These are phyloP conservation scores for Primulina huaijiensis DNA, from an alignment of 257 asterid species.

Conservation along the genomic window DNA sequence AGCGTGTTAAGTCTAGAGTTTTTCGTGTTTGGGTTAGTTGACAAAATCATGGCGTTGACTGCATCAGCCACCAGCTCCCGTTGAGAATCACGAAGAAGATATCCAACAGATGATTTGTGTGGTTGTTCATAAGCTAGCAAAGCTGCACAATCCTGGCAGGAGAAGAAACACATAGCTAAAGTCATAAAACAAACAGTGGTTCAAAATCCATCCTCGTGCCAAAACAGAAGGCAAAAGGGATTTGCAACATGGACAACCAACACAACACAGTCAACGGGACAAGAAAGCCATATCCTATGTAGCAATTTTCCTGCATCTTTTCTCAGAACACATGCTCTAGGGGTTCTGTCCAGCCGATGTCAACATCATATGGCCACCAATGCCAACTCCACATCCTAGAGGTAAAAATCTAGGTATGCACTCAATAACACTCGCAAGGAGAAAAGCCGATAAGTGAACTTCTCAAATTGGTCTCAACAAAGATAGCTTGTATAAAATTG, in stretches of 20 bases:
- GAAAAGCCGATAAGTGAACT: neutral
- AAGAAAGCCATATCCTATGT: neutral
- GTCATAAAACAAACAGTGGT: conserved; percentile 6
- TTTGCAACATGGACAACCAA: neutral
- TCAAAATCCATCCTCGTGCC: neutral
- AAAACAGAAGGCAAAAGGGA: neutral
- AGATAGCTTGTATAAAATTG: neutral
- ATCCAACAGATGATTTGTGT: conserved; percentile 65
- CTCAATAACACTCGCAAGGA: neutral
- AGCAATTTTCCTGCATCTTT: neutral
- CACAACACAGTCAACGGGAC: neutral
- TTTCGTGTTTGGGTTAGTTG: conserved; percentile 56
- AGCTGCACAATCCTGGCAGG: conserved; percentile 81
- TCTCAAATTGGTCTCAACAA: neutral
- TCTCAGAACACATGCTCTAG: neutral
- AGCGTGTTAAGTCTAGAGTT: conserved; percentile 51
- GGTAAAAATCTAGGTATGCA: neutral
- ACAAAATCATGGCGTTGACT: conserved; percentile 62
- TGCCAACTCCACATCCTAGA: neutral
- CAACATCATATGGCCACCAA: neutral
- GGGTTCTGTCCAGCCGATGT: neutral
- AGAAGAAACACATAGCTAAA: conserved; percentile 7
- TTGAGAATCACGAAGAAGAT: conserved; percentile 74
- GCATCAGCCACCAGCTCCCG: conserved; percentile 94
- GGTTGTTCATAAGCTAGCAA: conserved; percentile 85